These are phyloP conservation scores for Mycosphaerella arachidis DNA, from an alignment of 2,329 filamentous ascomycete genomes.

Conservation along the genomic window DNA sequence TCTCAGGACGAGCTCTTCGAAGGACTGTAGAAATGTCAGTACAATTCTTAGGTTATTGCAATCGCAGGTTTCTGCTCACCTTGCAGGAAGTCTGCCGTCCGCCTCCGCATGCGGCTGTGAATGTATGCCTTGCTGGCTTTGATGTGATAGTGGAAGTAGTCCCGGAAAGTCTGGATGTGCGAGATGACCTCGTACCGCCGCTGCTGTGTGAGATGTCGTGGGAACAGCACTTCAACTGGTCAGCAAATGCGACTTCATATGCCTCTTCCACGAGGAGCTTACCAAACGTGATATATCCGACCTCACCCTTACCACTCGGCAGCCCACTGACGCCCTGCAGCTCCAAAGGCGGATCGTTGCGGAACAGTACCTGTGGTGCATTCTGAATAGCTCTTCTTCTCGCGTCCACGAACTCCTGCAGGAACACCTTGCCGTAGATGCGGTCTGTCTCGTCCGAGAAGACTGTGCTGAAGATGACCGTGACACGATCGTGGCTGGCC, in stretches of 20 bases:
- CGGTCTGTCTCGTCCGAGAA: conserved; percentile 97
- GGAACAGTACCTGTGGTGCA: conserved; percentile 93
- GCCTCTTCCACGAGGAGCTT: conserved; percentile 27
- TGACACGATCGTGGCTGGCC: conserved; percentile 93
- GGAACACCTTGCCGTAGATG: conserved; percentile 96
- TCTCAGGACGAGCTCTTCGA: conserved; percentile 88
- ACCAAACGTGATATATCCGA: conserved; percentile 99
- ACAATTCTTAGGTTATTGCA: background rate
- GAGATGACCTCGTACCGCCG: conserved; percentile 93
- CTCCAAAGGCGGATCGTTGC: conserved; percentile 89
- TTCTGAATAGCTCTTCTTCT: conserved; percentile 94
- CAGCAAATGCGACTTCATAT: conserved; percentile 11
- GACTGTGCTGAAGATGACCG: conserved; percentile 97
- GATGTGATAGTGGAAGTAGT: conserved; percentile 99
- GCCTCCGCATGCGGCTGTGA: conserved; percentile 94
- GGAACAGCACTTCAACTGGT: conserved; percentile 71
- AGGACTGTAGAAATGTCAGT: conserved; percentile 59
- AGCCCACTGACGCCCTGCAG: conserved; percentile 83
- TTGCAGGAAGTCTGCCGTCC: conserved; percentile 97
- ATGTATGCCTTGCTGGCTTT: conserved; percentile 99
- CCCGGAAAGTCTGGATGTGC: conserved; percentile 98
- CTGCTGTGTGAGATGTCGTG: conserved; percentile 85
- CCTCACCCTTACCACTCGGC: conserved; percentile 70
- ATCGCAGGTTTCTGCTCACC: conserved; percentile 50
- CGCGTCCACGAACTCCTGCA: conserved; percentile 98